Evolutionary conservation across 495 filamentous ascomycete species (phyloP), one percentile per base, ranked within the genome.

Genomic region (Podospora pseudocomata): DNA sequence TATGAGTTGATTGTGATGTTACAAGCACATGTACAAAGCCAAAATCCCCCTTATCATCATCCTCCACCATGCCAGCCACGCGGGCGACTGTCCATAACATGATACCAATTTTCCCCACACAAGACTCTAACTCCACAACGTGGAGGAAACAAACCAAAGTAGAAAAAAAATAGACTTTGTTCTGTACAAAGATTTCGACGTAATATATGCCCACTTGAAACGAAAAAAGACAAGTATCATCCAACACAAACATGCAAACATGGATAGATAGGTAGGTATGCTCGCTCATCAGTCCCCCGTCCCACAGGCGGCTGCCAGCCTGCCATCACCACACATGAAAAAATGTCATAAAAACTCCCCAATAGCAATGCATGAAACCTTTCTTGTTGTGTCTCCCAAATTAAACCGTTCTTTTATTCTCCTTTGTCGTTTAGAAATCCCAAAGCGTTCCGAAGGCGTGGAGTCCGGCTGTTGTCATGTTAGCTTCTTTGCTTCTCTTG

Each of bases 401-500:
- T 58, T 5, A 32, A 32, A 32, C 30, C 30, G 6, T 58, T 58
- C 23, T 19, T 58, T 26, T 26, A 5, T 11, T 58, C n/a, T 26
- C 15, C 6, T 32, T 78, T 66, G 81, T 58, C 15, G 54, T 32
- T 78, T 65, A 82, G 64, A 82, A 82, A 70, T 82, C 80, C 80
- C 80, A 82, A 53, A 82, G 72, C 44, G 80, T 82, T 57, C 80
- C 80, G 67, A 82, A 82, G 32, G 78, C 80, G 60, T 80, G 77
- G 70, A 82, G 28, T 60, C 79, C 79, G 62, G 73, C 78, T 76
- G 32, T 58, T 19, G 67, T 77, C 66, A 74, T 71, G 54, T 65
- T 70, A 53, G 57, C 4, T 30, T 30, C 30, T 32, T 32, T 20
- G 34, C 20, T 28, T 59, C 13, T 16, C 23, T 34, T 18, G n/a